Evolutionary conservation across 352 stramenopile species (phyloP).

Genomic region (Phytophthora pistaciae): DNA sequence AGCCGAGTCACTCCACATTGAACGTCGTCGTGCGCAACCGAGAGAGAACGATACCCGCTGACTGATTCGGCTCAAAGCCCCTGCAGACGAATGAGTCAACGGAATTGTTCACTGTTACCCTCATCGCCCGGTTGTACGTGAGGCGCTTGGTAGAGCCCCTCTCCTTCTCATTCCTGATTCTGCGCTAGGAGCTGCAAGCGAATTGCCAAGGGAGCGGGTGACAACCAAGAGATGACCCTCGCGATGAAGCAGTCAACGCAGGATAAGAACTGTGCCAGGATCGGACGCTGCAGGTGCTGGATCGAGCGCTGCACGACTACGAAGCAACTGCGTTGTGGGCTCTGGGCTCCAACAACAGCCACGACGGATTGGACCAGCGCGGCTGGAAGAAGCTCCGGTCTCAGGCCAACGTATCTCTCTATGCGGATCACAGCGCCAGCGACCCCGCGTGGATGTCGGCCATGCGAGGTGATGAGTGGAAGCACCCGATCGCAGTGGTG

Average conservation of each 20-base stretch:
- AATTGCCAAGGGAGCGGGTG: background rate
- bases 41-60: no score
- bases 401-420: background rate
- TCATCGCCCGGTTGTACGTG: background rate
- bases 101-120: background rate
- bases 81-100: background rate
- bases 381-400: slow-evolving; percentile 3
- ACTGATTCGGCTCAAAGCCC: no score
- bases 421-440: background rate
- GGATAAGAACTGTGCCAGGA: background rate
- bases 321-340: background rate
- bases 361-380: background rate
- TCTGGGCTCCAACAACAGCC: background rate
- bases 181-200: background rate
- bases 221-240: background rate
- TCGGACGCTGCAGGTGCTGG: background rate
- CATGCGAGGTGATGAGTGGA: background rate
- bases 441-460: background rate
- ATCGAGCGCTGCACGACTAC: slow-evolving; percentile 2
- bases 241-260: background rate
- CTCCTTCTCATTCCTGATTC: slow-evolving; percentile 1
- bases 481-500: background rate
- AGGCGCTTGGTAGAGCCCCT: background rate
- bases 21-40: no score
- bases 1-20: background rate